Evolutionary conservation across 306 rosid species (phyloP).

Genomic region (Dicorynia guianensis): DNA sequence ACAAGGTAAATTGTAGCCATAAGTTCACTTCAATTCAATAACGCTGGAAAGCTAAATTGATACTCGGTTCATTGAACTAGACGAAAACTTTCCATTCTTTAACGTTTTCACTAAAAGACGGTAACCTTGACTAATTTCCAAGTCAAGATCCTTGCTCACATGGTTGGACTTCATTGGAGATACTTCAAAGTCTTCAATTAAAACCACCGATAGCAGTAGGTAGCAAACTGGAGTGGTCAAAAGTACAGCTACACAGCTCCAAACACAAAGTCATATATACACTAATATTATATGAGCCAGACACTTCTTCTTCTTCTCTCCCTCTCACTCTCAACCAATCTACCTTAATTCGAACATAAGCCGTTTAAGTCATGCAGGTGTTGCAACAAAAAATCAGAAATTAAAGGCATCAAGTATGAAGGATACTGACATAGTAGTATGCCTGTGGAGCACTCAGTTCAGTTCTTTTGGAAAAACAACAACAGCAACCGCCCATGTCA

Average conservation of each 20-base stretch:
- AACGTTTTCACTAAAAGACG: neutral
- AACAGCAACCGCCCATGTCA: conserved; percentile 93
- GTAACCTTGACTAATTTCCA: conserved; percentile 3
- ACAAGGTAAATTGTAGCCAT: neutral
- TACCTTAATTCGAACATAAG: conserved; percentile 2
- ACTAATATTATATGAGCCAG: neutral
- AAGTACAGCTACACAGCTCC: conserved; percentile 10
- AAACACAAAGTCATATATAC: neutral
- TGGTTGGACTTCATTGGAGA: neutral
- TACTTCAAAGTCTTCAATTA: conserved; percentile 23
- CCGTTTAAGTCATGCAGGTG: neutral
- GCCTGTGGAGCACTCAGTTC: conserved; percentile 58
- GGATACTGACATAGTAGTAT: conserved; percentile 65
- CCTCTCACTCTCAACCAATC: neutral
- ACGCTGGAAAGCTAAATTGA: neutral
- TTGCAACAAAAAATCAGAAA: neutral
- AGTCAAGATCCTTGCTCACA: conserved; percentile 1
- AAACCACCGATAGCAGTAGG: neutral
- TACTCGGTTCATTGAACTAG: conserved; percentile 3
- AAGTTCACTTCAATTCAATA: neutral
- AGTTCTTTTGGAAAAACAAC: conserved; percentile 68
- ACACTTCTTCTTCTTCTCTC: neutral
- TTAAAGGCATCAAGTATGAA: conserved; percentile 10
- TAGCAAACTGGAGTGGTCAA: conserved; percentile 6
- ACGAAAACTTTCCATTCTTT: neutral